Conservation (phyloP, 768 basidiomycete genomes). For the Auricularia cornea region DNA sequence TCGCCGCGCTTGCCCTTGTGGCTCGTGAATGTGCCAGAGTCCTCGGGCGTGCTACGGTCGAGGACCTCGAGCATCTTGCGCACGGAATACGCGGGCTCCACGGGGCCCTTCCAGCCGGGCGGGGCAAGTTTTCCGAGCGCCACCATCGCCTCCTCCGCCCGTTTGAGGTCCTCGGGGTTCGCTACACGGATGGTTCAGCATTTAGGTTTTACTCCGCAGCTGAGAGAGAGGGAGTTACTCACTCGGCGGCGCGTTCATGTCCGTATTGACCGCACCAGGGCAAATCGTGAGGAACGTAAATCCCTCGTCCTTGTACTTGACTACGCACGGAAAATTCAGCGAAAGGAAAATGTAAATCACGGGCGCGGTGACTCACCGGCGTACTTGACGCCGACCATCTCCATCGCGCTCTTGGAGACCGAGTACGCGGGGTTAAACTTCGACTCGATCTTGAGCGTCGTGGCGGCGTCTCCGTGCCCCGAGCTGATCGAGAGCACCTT, state of each 20-base stretch:
- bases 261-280: neutral
- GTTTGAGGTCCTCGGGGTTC: constrained; percentile 6
- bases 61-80: constrained; percentile 14
- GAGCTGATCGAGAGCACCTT: constrained; percentile 8
- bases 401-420: constrained; percentile 4
- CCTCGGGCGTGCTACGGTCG: constrained; percentile 7
- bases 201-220: too few species aligned
- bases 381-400: constrained; percentile 6
- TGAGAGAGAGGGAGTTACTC: too few species aligned
- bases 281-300: constrained; percentile 7
- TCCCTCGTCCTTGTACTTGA: constrained; percentile 7
- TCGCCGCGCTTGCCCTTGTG: too few species aligned
- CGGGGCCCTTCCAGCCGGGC: constrained; percentile 13
- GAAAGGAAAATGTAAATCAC: too few species aligned
- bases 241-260: constrained; percentile 5
- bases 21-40: constrained; percentile 16
- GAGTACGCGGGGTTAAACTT: neutral
- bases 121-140: constrained; percentile 9
- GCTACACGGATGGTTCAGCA: too few species aligned
- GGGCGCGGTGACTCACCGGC: neutral
- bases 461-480: constrained; percentile 2
- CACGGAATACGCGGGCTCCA: constrained; percentile 13
- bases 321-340: neutral
- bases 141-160: constrained; percentile 5
- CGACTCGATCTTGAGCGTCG: constrained; percentile 2